Base-by-base conservation (phyloP, 768 basidiomycete genomes). In the Paxillus rubicundulus region DNA sequence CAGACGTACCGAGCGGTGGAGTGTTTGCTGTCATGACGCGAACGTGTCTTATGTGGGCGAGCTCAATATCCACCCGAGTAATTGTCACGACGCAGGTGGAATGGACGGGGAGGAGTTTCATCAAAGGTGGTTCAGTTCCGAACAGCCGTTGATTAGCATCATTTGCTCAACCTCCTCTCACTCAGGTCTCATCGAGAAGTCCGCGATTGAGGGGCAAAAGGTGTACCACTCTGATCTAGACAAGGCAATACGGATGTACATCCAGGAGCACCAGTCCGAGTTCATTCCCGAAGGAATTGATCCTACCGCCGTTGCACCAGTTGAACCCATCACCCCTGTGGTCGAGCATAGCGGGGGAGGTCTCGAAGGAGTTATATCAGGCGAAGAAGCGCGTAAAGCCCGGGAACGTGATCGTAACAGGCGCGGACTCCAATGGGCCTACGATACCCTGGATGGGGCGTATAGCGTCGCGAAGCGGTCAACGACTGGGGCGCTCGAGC, bases 31-130 rank as follows among this genome's bases (percentile, higher is more conserved):
- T 98, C 54, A 97, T 94, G 80, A 98, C 96, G 14, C 74, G 85
- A 60, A 97, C 95, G 12, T 98, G 96, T 66, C 77, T 98, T 43
- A 98, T 83, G 77, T 99, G 94, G 94, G 94, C 92, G 10, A 86
- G 87, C 47, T 73, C 80, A 4, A 79, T 87, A 47, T 81, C 86
- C 20, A 88, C 89, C 6, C 83, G 79, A 52, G 83, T 99, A 13
- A 57, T 94, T 10, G 91, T 98, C 4, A 94, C 92, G 38, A 92
- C 89, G 4, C 82, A 88, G 57, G 91, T 98, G 2, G 95, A 98
- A 54, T 99, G 96, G 94, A 92, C 91, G 0, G 95, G 95, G 40
- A 80, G 93, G 60, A 95, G 92, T 72, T 98, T 98, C 72, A 94
- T 99, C 70, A 96, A 91, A 72, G 88, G 94, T 93, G 52, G 58